Evolutionary conservation across 176 grass and related monocot genomes (phyloP), one percentile per base, ranked within the genome.

Genomic region (Tuctoria greenei): DNA sequence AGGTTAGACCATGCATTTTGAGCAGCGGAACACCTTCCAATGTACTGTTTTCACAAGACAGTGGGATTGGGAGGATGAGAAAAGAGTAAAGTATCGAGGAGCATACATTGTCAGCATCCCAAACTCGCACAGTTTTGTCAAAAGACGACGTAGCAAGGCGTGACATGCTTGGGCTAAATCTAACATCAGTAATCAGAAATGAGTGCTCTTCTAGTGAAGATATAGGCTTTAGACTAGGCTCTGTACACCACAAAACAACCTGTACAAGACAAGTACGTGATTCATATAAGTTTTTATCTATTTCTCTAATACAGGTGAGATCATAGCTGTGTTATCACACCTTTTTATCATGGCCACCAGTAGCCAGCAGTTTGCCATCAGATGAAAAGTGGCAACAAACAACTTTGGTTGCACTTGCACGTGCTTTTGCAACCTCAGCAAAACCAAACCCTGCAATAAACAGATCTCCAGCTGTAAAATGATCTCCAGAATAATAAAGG

Each of bases 281-380:
- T 46, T 45, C 17, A 49, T 55, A 80, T 16, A 76, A 80, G 45
- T 21, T 61, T 76, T 69, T 54, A 1, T 8, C 38, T 40, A 7
- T 40, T 51, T 58, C 4, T 58, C 49, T 38, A 67, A 42, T 31
- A 73, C 14, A 26, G 31, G 61, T 39, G 25, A 58, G 39, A 73
- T 49, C 14, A 57, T 66, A 72, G 0, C 62, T 44, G 8, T 43
- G 66, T 44, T 21, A 51, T 23, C 46, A 57, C 20, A 99, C 96
- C 96, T 99, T 99, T 74, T 99, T 99, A 88, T 99, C 96, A 80
- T 99, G 96, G 52, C 96, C 96, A 64, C 96, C 96, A 71, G 96
- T 95, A 46, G 96, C 96, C 82, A 99, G 92, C 57, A 99, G 71
- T 77, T 99, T 93, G n/a, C 96, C 96, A 61, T 99, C 96, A 1